Percentiles rank a stretch among this genome's conserved stretches.
Conservation (phyloP, 106 monocot species). For the Ottelia alismoides region DNA sequence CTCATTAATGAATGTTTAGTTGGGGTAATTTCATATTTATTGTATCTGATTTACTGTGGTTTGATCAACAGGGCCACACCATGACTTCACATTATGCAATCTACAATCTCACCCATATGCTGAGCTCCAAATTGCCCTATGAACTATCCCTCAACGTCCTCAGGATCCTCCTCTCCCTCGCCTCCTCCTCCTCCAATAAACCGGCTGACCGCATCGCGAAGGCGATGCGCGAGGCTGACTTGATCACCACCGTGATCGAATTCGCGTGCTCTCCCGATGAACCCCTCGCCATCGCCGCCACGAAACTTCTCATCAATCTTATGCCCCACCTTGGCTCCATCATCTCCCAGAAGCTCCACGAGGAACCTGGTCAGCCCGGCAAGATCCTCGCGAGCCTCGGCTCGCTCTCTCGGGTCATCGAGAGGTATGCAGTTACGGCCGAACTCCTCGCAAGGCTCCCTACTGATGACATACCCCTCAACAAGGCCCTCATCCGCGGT, state of each 20-base stretch:
- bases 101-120: constrained; percentile 29
- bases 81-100: constrained; percentile 36
- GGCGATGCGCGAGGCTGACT: constrained; percentile 23
- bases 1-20: no score
- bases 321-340: constrained; percentile 34
- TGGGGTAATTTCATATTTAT: no score
- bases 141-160: constrained; percentile 34
- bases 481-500: constrained; percentile 25
- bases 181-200: constrained; percentile 15
- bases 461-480: constrained; percentile 33
- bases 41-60: no score
- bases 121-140: constrained; percentile 20
- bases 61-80: no score
- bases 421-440: constrained; percentile 24
- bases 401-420: constrained; percentile 10
- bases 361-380: constrained; percentile 30
- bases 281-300: constrained; percentile 20
- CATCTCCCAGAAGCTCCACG: constrained; percentile 46
- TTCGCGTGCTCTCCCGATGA: constrained; percentile 25
- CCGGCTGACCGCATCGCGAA: constrained; percentile 20
- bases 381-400: constrained; percentile 23
- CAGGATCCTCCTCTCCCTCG: constrained; percentile 28
- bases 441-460: constrained; percentile 50
- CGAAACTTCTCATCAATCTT: constrained; percentile 34
- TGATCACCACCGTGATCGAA: constrained; percentile 20